A percentile compares a stretch with the other conserved stretches of the same genome.
These are phyloP conservation scores for Triangularia verruculosa DNA, from an alignment of 2,329 filamentous ascomycete species.

Conservation along the genomic window DNA sequence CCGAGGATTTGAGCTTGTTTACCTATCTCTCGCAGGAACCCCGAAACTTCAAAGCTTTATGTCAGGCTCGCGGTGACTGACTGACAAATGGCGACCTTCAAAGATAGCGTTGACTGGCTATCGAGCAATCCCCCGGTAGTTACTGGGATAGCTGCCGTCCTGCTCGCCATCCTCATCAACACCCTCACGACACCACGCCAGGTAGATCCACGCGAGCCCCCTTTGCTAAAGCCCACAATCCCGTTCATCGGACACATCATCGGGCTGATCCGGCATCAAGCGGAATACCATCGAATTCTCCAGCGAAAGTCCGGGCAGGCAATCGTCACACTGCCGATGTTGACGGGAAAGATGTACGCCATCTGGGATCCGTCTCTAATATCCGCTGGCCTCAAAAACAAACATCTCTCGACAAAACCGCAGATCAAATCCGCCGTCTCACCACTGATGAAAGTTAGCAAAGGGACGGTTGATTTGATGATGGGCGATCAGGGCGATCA, in stretches of 20 bases:
- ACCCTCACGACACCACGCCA: not conserved
- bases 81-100: not conserved
- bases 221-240: slow-evolving; percentile 15
- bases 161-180: slow-evolving; percentile 6
- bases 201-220: slow-evolving; percentile 22
- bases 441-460: not conserved
- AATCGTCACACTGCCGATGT: slow-evolving; percentile 22
- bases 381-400: slow-evolving; percentile 16
- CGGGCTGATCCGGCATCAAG: slow-evolving; percentile 18
- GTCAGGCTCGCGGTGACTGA: no score
- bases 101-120: not conserved
- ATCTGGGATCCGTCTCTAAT: slow-evolving; percentile 20
- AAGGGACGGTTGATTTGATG: not conserved
- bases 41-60: no score
- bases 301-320: not conserved
- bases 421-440: slow-evolving; percentile 3
- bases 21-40: no score
- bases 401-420: slow-evolving; percentile 14
- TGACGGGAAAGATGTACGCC: slow-evolving; percentile 23
- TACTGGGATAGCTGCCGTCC: not conserved
- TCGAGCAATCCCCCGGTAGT: not conserved
- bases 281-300: slow-evolving; percentile 12
- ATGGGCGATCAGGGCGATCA: not conserved
- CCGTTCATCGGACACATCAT: slow-evolving; percentile 24
- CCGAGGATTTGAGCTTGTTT: no score